Percentiles rank a stretch among this genome's conserved stretches.
These are phyloP conservation scores for Candida sp. DNA, from an alignment of 1,139 yeast genomes.

Conservation along the genomic window DNA sequence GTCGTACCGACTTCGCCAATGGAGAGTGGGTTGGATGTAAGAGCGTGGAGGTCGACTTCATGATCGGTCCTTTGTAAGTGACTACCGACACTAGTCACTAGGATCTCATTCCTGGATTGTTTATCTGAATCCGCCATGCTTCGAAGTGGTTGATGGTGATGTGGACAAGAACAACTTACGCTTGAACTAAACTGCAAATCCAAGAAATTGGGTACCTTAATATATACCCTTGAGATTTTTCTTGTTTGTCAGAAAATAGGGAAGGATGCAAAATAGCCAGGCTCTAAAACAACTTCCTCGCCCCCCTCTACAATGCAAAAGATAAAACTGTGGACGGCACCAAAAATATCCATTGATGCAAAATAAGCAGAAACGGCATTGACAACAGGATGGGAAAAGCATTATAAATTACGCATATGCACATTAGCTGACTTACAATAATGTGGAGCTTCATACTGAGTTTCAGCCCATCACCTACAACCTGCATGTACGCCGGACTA, in stretches of 20 bases:
- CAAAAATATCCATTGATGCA: not conserved
- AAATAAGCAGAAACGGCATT: no score
- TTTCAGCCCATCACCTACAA: no score
- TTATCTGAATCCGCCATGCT: not conserved
- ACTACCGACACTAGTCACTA: constrained; percentile 4
- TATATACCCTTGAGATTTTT: no score
- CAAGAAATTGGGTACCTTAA: no score
- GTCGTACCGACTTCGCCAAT: constrained; percentile 28
- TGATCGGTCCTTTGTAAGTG: constrained; percentile 12
- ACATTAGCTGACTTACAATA: no score
- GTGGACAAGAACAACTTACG: no score
- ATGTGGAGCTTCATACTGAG: no score
- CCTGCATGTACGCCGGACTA: no score
- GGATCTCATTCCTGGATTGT: not conserved
- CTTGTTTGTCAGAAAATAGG: not conserved
- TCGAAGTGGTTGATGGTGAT: not conserved
- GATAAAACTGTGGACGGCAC: not conserved
- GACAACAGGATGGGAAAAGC: no score
- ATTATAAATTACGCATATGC: no score
- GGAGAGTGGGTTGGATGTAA: constrained; percentile 24
- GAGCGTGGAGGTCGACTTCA: constrained; percentile 21
- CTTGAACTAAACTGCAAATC: no score
- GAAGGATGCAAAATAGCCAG: not conserved
- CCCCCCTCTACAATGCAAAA: not conserved
- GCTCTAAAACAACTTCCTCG: not conserved